phyloP scores from a whole-genome alignment of 2,329 filamentous ascomycete genomes.

The Penicillium janthinellum region DNA sequence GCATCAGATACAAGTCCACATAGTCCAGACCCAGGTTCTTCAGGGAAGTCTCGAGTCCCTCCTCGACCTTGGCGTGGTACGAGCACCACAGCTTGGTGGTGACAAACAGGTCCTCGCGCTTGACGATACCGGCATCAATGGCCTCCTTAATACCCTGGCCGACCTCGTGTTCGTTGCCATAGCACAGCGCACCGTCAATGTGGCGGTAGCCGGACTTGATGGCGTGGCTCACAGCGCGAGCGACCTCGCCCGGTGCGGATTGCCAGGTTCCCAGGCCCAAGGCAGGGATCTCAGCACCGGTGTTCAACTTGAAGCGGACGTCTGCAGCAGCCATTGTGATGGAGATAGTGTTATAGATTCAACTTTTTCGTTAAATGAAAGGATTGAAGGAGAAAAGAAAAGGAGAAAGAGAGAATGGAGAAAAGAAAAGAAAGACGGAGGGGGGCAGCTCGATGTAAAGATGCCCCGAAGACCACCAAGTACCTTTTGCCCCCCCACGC shows the following conservation, averaged over 20 bases:
- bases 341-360: background rate
- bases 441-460: conserved; percentile 6
- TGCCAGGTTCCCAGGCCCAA: conserved; percentile 69
- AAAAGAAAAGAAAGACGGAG: background rate
- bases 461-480: background rate
- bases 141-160: conserved; percentile 75
- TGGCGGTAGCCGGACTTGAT: conserved; percentile 50
- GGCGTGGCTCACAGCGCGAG: conserved; percentile 60
- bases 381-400: conserved; percentile 1
- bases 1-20: conserved; percentile 78
- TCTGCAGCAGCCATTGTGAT: conserved; percentile 55
- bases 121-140: conserved; percentile 66
- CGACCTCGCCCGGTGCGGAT: conserved; percentile 60
- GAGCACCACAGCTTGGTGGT: conserved; percentile 86
- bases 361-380: background rate
- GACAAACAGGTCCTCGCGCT: conserved; percentile 78
- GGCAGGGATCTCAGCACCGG: conserved; percentile 63
- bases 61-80: conserved; percentile 69
- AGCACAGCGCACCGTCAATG: conserved; percentile 44
- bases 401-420: background rate
- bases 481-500: conserved; percentile 11
- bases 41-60: conserved; percentile 72
- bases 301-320: conserved; percentile 64
- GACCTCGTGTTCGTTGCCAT: conserved; percentile 73
- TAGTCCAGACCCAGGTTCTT: conserved; percentile 75